Percentiles rank a stretch among this genome's conserved stretches.
Conservation (phyloP, 2,329 filamentous ascomycete genomes). For the Graphiopsis chlorocephala region DNA sequence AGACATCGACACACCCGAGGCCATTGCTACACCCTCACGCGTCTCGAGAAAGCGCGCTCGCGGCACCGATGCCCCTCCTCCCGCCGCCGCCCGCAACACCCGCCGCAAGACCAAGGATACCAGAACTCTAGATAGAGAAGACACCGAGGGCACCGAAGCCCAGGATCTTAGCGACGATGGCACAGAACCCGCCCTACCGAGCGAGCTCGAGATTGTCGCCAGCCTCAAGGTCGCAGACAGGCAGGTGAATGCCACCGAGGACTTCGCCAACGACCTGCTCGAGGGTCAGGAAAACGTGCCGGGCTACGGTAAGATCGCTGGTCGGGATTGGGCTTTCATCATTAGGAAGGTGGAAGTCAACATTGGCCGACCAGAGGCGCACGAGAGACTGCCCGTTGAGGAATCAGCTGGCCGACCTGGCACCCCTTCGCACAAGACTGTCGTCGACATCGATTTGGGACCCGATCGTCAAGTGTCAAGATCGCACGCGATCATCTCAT, state of each 20-base stretch:
- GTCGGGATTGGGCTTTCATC: slow-evolving; percentile 81
- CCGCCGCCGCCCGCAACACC: slow-evolving; percentile 28
- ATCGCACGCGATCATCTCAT: slow-evolving; percentile 50
- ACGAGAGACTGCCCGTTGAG: slow-evolving; percentile 30
- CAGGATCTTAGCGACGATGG: slow-evolving; percentile 39
- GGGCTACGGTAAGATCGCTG: slow-evolving; percentile 79
- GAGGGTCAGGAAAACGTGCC: slow-evolving; percentile 46
- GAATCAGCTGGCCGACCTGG: slow-evolving; percentile 24
- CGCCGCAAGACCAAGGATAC: slow-evolving; percentile 36
- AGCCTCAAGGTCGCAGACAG: slow-evolving; percentile 45
- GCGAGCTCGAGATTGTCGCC: slow-evolving; percentile 44
- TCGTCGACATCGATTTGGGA: slow-evolving; percentile 78
- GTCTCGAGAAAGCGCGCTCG: slow-evolving; percentile 46
- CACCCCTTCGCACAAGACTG: slow-evolving; percentile 37
- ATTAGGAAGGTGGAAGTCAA: slow-evolving; percentile 72
- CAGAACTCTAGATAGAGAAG: slow-evolving; percentile 31
- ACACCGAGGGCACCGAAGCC: slow-evolving; percentile 39
- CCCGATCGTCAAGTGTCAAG: slow-evolving; percentile 51
- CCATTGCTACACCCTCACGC: slow-evolving; percentile 48
- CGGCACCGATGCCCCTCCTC: slow-evolving; percentile 31
- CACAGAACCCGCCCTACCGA: slow-evolving; percentile 35
- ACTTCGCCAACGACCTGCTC: slow-evolving; percentile 55
- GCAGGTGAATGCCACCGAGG: slow-evolving; percentile 55
- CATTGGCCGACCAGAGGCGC: slow-evolving; percentile 63
- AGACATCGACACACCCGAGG: slow-evolving; percentile 45